Evolutionary conservation across 2,329 filamentous ascomycete species (phyloP), one percentile per base, ranked within the genome.

Genomic region (Stagonosporopsis chrysanthemi): DNA sequence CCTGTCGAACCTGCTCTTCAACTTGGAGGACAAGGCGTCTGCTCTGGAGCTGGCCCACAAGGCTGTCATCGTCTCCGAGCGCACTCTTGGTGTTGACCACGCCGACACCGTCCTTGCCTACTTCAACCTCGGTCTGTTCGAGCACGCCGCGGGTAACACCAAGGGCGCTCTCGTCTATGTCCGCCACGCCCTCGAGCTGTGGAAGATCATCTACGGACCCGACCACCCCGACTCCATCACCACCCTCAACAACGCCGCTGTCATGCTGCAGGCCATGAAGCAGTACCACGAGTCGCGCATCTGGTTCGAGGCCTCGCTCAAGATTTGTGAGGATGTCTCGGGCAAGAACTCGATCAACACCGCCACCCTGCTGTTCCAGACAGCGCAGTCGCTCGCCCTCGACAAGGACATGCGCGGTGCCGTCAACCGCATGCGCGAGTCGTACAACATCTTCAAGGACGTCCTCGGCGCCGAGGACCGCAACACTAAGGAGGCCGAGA

Each of bases 161-260:
- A 90, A 89, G 78, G 85, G 86, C 57, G 95, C 94, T n/a, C 82
- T 99, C 52, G 84, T 86, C 12, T 97, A 96, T 75, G 90, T 96
- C 64, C 91, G 91, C 75, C 95, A 99, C 75, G 95, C 95, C 6
- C 85, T 99, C 65, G 89, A 95, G 74, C 83, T 99, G 61, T 98
- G 94, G 94, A 97, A 97, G 82, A 86, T 98, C 69, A 94, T 98
- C 69, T 99, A 97, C 74, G 95, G 95, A 29, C 82, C 89, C 28
- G 90, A 92, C 69, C 95, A 99, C 78, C 95, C 95, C 3, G 95
- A 99, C 79, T 96, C 92, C 8, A 97, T 99, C 78, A 99, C 96
- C 8, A 98, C 95, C 15, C 90, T 98, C 79, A 99, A 98, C 85
- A 99, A 99, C 72, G 94, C 92, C 19, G 95, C 95, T 7, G 95